phyloP scores from a whole-genome alignment of 192 early-diverging fungal genomes.

The Backusella macrospora region DNA sequence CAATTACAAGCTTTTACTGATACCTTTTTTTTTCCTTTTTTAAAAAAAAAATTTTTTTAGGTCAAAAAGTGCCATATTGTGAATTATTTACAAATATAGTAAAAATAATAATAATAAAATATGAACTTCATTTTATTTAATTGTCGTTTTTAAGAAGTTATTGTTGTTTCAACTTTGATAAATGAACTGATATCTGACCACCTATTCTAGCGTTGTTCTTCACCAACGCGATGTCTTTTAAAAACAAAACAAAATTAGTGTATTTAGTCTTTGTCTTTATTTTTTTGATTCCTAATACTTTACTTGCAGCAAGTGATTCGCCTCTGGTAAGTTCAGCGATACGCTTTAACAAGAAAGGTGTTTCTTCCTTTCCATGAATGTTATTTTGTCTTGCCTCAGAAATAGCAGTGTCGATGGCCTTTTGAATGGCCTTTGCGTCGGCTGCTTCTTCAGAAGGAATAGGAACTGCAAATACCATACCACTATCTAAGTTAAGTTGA shows the following conservation, averaged over 20 bases:
- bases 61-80: no score
- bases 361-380: conserved; percentile 85
- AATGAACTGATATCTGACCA: conserved; percentile 70
- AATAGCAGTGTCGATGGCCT: conserved; percentile 73
- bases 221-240: conserved; percentile 81
- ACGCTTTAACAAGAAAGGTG: conserved; percentile 90
- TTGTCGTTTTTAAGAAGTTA: background rate
- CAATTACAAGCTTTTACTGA: no score
- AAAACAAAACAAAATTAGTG: background rate
- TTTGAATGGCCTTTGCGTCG: conserved; percentile 62
- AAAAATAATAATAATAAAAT: no score
- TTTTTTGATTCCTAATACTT: conserved; percentile 29
- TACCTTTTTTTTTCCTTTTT: no score
- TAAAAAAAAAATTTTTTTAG: no score
- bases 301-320: conserved; percentile 77
- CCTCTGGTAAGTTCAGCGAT: conserved; percentile 85
- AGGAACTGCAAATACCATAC: conserved; percentile 88
- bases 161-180: conserved; percentile 34
- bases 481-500: conserved; percentile 69
- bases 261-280: conserved; percentile 24
- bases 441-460: conserved; percentile 74
- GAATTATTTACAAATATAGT: no score
- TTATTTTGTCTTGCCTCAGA: conserved; percentile 62
- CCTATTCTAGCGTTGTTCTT: conserved; percentile 91
- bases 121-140: no score